Evolutionary conservation across 2,329 filamentous ascomycete genomes (phyloP).

Genomic region (Dactylellina parvicollis): DNA sequence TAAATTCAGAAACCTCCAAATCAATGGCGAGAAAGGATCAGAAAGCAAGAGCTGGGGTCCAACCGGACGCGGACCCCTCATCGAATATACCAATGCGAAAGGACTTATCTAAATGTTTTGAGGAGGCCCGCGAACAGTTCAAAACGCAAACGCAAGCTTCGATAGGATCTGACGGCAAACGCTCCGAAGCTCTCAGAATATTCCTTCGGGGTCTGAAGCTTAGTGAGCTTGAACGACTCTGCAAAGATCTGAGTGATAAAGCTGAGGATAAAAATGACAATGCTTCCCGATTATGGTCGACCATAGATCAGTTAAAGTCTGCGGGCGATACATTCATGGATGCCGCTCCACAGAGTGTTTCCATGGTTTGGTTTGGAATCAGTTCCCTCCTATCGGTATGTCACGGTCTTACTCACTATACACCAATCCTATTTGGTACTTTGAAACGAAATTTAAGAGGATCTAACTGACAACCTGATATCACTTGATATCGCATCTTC

Average conservation of each 20-base stretch:
- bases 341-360: slow-evolving; percentile 14
- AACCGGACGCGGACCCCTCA: no score
- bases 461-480: no score
- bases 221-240: background rate
- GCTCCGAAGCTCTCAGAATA: background rate
- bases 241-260: slow-evolving; percentile 6
- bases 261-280: slow-evolving; percentile 16
- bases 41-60: no score
- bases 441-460: no score
- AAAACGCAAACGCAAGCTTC: background rate
- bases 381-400: slow-evolving; percentile 15
- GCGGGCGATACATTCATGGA: slow-evolving; percentile 13
- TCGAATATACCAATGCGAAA: background rate
- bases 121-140: slow-evolving; percentile 8
- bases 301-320: slow-evolving; percentile 2
- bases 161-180: background rate
- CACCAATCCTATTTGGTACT: no score
- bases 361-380: slow-evolving; percentile 24
- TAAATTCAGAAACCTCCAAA: no score
- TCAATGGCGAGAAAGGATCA: no score
- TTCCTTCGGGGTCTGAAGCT: slow-evolving; percentile 1
- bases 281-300: background rate
- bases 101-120: slow-evolving; percentile 4
- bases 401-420: background rate
- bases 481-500: background rate